Conservation (phyloP, 169 alveolate genomes). For the Plasmodium cynomolgi region DNA sequence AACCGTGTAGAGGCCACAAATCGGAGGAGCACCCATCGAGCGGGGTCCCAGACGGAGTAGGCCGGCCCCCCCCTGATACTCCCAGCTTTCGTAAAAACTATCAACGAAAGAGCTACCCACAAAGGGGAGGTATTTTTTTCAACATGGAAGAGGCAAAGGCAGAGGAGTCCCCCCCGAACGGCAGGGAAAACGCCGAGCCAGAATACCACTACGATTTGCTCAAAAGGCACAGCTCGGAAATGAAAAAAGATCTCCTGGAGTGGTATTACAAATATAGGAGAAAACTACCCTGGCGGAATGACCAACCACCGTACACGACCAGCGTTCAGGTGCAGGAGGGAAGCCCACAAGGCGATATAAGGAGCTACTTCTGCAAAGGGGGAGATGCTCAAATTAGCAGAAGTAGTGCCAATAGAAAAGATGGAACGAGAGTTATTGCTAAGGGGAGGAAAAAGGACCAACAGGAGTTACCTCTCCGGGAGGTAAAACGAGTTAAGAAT, state of each 20-base stretch:
- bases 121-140: neutral
- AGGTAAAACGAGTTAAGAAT: slow-evolving; percentile 10
- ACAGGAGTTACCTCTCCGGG: neutral
- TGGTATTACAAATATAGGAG: slow-evolving; percentile 68
- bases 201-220: slow-evolving; percentile 40
- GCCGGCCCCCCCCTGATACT: neutral
- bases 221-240: neutral
- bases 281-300: slow-evolving; percentile 73
- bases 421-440: neutral
- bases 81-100: neutral
- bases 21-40: neutral
- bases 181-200: neutral
- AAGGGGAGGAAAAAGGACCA: slow-evolving; percentile 3
- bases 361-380: slow-evolving; percentile 17
- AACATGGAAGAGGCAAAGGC: neutral
- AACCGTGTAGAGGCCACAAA: neutral
- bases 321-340: slow-evolving; percentile 21
- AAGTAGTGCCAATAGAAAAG: neutral
- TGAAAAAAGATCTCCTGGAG: slow-evolving; percentile 24
- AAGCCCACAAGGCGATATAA: slow-evolving; percentile 4
- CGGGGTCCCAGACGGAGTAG: neutral
- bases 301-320: slow-evolving; percentile 61
- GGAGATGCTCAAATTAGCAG: neutral
- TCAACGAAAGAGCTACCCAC: neutral
- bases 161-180: neutral